phyloP scores from a whole-genome alignment of 768 basidiomycete genomes.

The Nidularia pulvinata region DNA sequence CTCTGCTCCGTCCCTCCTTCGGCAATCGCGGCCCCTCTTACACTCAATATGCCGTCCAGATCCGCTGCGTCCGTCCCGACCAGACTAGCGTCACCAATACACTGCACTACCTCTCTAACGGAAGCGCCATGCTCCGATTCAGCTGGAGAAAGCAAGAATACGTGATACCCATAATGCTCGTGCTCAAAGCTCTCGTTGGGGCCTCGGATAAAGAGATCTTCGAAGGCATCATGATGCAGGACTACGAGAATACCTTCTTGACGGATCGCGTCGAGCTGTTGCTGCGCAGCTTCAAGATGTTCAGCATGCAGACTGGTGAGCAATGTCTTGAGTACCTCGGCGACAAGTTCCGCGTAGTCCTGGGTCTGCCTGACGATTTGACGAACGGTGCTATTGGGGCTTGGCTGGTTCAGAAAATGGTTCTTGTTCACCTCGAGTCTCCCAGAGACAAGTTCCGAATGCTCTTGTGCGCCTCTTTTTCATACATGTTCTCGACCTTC shows the following conservation, averaged over 20 bases:
- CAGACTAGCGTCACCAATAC: constrained; percentile 94
- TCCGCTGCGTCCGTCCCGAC: constrained; percentile 92
- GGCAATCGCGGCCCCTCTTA: constrained; percentile 93
- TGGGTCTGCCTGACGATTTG: constrained; percentile 94
- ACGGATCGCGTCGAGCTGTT: constrained; percentile 96
- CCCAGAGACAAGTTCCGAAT: constrained; percentile 94
- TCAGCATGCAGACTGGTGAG: constrained; percentile 81
- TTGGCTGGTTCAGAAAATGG: constrained; percentile 81
- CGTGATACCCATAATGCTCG: constrained; percentile 95
- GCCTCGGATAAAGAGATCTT: constrained; percentile 97
- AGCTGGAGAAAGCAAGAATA: constrained; percentile 99
- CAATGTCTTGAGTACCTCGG: constrained; percentile 96
- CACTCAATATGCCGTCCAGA: constrained; percentile 92
- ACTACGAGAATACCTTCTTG: constrained; percentile 96
- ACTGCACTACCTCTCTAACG: constrained; percentile 96
- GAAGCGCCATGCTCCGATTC: constrained; percentile 96
- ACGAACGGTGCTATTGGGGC: constrained; percentile 78
- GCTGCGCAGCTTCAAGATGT: constrained; percentile 94
- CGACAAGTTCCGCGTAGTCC: constrained; percentile 93
- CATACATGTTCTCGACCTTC: no score
- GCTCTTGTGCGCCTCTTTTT: constrained; percentile 68
- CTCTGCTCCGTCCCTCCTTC: constrained; percentile 90
- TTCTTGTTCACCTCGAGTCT: constrained; percentile 87
- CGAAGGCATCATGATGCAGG: constrained; percentile 94
- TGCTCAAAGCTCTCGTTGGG: constrained; percentile 90